Conservation (phyloP, 768 basidiomycete species). For the Boletus sp. region DNA sequence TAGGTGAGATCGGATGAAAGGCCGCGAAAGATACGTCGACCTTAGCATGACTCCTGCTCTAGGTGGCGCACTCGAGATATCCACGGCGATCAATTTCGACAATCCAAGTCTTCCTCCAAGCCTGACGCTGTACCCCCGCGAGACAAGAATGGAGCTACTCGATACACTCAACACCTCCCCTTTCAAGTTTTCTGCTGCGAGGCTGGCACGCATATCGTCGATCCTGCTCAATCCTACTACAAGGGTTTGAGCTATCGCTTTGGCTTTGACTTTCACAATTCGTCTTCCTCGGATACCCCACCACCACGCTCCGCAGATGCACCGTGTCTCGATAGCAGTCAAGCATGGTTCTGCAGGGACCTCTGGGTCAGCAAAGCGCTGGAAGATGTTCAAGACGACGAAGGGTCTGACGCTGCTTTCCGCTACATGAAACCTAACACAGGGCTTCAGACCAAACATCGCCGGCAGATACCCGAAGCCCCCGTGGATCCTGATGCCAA, state of each 20-base stretch:
- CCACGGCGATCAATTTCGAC: conserved; percentile 96
- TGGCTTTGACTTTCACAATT: conserved; percentile 78
- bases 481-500: conserved; percentile 70
- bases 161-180: conserved; percentile 89
- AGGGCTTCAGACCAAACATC: conserved; percentile 32
- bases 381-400: conserved; percentile 65
- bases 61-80: conserved; percentile 99
- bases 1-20: conserved; percentile 50
- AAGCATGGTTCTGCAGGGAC: conserved; percentile 98
- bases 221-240: conserved; percentile 96
- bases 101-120: conserved; percentile 91
- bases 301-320: conserved; percentile 70
- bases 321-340: conserved; percentile 90
- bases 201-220: conserved; percentile 94
- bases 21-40: too few relatives aligned
- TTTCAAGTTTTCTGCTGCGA: conserved; percentile 99
- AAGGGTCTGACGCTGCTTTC: conserved; percentile 20
- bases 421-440: conserved; percentile 9
- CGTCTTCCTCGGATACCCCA: conserved; percentile 57
- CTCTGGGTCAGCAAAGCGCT: conserved; percentile 89
- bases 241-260: conserved; percentile 83
- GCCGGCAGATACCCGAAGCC: conserved; percentile 27
- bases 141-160: conserved; percentile 73
- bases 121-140: conserved; percentile 91
- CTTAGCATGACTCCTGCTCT: neutral